Evolutionary conservation across 169 alveolate genomes (phyloP).

Genomic region (Condylostoma magnum): DNA sequence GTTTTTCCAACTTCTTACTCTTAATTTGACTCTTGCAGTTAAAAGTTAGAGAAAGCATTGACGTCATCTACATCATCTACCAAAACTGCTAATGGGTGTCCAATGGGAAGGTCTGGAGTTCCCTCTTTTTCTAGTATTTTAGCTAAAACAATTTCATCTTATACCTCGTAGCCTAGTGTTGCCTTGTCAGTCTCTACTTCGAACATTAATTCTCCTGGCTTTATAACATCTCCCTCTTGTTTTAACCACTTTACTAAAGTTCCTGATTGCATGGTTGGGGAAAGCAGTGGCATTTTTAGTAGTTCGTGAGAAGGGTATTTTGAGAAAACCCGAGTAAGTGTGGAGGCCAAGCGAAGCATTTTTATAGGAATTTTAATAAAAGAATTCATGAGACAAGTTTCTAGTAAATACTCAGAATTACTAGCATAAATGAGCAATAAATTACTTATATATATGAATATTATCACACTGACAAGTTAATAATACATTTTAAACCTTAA

Average conservation of each 20-base stretch:
- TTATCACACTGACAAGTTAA: too few species aligned
- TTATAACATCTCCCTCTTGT: constrained; percentile 57
- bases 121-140: constrained; percentile 36
- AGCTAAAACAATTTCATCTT: constrained; percentile 69
- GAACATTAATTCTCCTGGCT: constrained; percentile 63
- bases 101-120: constrained; percentile 23
- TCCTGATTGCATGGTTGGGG: constrained; percentile 83
- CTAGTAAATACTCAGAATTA: too few species aligned
- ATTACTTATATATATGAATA: too few species aligned
- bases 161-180: constrained; percentile 71
- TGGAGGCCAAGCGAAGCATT: not conserved
- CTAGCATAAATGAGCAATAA: too few species aligned
- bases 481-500: too few species aligned
- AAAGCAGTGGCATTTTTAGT: constrained; percentile 57
- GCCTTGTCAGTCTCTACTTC: constrained; percentile 80
- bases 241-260: constrained; percentile 61
- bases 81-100: constrained; percentile 48
- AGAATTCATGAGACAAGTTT: too few species aligned
- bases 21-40: not conserved
- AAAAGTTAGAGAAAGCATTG: constrained; percentile 50
- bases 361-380: too few species aligned
- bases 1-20: not conserved
- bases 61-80: constrained; percentile 56
- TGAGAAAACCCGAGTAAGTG: not conserved
- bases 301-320: constrained; percentile 6